These are phyloP conservation scores for Diutina ranongensis DNA, from an alignment of 1,139 yeast genomes.

Conservation along the genomic window DNA sequence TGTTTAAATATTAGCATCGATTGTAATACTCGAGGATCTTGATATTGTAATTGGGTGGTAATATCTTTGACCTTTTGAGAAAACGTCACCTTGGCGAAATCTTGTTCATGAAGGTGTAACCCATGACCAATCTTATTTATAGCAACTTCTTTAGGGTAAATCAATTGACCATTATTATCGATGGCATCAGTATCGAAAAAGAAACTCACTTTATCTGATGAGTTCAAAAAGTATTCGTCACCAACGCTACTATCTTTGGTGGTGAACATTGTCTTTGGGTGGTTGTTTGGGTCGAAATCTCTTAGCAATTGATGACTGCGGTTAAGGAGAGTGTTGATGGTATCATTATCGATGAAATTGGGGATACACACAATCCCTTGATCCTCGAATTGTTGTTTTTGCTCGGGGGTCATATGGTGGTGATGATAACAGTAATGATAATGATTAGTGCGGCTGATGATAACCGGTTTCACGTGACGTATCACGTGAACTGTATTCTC, in stretches of 20 bases:
- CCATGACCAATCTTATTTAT: slow-evolving; percentile 78
- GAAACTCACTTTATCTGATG: slow-evolving; percentile 57
- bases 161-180: slow-evolving; percentile 36
- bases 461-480: not conserved
- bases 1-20: slow-evolving; percentile 77
- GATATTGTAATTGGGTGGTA: slow-evolving; percentile 39
- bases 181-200: slow-evolving; percentile 70
- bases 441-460: not conserved
- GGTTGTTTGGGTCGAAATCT: slow-evolving; percentile 41
- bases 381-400: slow-evolving; percentile 30
- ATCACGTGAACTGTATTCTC: not conserved
- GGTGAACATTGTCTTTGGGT: slow-evolving; percentile 63
- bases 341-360: slow-evolving; percentile 34
- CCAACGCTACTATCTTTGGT: slow-evolving; percentile 64
- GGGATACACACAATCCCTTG: slow-evolving; percentile 60
- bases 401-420: slow-evolving; percentile 15
- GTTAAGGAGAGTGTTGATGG: slow-evolving; percentile 26
- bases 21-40: slow-evolving; percentile 64
- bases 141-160: slow-evolving; percentile 42
- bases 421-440: not conserved
- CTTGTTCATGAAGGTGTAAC: slow-evolving; percentile 42
- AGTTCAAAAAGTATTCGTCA: slow-evolving; percentile 58
- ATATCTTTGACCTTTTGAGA: slow-evolving; percentile 38
- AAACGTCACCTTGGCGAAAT: slow-evolving; percentile 40
- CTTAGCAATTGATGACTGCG: slow-evolving; percentile 36